A percentile compares a stretch with the other conserved stretches of the same genome.
Conservation (phyloP, 768 basidiomycete genomes). For the Xanthoconium stramineum region DNA sequence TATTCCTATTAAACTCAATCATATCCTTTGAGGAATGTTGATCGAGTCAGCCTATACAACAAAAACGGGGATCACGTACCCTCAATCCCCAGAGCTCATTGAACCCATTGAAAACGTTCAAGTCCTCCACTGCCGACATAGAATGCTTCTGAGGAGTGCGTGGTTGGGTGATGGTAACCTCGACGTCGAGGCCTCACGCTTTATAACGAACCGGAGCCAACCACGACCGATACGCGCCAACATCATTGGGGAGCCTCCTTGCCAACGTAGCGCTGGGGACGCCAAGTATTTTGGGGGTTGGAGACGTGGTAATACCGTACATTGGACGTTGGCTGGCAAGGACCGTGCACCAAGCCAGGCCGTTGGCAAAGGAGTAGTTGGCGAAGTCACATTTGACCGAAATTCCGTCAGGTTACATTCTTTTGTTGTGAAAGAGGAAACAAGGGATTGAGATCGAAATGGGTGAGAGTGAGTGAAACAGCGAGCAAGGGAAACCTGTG, state of each 20-base stretch:
- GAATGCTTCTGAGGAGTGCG: too few species aligned
- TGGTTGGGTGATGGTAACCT: too few species aligned
- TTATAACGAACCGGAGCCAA: conserved; percentile 3
- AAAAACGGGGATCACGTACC: neutral
- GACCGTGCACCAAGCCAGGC: neutral
- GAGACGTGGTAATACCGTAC: neutral
- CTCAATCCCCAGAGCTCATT: neutral
- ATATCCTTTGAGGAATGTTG: neutral
- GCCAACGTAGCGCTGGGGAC: neutral
- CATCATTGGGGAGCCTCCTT: neutral
- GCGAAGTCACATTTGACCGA: neutral
- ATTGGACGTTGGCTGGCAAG: neutral
- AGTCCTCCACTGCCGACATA: neutral
- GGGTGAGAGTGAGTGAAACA: neutral
- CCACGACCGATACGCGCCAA: neutral
- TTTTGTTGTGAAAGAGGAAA: neutral
- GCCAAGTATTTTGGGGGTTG: neutral
- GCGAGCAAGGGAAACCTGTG: neutral
- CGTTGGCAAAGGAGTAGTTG: conserved; percentile 1
- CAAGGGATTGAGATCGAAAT: neutral
- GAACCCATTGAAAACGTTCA: neutral
- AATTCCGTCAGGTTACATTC: neutral
- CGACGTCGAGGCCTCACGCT: neutral
- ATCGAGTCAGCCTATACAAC: neutral
- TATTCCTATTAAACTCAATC: neutral